These are phyloP conservation scores for Globisporangium iwayamae DNA, from an alignment of 352 stramenopile species.

Conservation along the genomic window DNA sequence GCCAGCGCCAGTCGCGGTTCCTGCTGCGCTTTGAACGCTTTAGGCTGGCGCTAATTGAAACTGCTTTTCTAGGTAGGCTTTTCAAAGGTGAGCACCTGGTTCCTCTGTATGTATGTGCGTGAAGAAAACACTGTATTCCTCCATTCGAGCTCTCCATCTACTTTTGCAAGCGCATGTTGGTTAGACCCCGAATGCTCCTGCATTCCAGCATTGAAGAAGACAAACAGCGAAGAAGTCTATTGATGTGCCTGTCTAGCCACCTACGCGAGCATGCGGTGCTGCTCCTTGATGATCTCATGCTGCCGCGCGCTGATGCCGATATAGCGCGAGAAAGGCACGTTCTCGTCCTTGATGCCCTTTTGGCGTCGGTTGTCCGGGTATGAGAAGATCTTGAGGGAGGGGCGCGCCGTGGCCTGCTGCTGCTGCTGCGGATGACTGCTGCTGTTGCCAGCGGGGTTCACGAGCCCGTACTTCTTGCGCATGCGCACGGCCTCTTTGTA, in stretches of 20 bases:
- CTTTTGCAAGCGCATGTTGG: too few species aligned
- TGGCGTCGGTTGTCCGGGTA: conserved; percentile 32
- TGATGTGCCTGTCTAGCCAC: neutral
- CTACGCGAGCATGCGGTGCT: conserved; percentile 66
- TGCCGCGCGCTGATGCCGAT: conserved; percentile 74
- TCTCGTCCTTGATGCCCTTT: conserved; percentile 50
- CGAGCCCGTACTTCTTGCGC: conserved; percentile 33
- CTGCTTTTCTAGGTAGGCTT: neutral
- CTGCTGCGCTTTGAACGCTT: conserved; percentile 2
- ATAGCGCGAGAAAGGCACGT: conserved; percentile 58
- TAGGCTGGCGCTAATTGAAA: neutral
- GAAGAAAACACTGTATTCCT: neutral
- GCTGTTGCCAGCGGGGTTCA: conserved; percentile 1
- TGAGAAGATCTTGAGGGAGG: conserved; percentile 75
- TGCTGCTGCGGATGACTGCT: neutral
- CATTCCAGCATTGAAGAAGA: neutral
- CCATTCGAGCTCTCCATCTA: neutral
- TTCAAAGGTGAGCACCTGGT: neutral
- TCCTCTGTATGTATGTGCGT: neutral
- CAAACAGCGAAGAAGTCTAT: neutral
- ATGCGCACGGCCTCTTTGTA: conserved; percentile 55
- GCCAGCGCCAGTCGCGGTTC: conserved; percentile 2
- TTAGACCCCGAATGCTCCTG: neutral
- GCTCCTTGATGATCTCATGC: conserved; percentile 75
- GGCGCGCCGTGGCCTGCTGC: conserved; percentile 11